These are phyloP conservation scores for Aspergillus ochraceus DNA, from an alignment of 2,329 filamentous ascomycete species.

Conservation along the genomic window DNA sequence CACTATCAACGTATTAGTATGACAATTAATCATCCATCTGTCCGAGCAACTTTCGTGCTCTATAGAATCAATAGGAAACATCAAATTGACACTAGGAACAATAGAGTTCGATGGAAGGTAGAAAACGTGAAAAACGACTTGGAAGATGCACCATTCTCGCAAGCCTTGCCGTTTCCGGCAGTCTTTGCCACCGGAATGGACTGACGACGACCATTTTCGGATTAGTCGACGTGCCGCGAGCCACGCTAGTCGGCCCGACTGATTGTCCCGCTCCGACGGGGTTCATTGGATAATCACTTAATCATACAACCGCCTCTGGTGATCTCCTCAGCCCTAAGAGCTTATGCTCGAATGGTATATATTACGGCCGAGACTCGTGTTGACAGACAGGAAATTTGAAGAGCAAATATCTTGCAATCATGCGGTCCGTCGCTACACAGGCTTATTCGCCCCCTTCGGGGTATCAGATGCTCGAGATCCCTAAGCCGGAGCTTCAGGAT, in stretches of 20 bases:
- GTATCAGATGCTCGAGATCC: constrained; percentile 22
- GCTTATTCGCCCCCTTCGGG: constrained; percentile 19
- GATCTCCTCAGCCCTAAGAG: background rate
- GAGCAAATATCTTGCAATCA: background rate
- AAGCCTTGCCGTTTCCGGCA: background rate
- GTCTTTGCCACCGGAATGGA: background rate
- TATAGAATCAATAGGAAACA: too few species aligned
- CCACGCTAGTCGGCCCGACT: background rate
- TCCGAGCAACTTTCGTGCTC: too few species aligned
- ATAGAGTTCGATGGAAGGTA: too few species aligned
- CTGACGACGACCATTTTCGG: background rate
- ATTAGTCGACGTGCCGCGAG: background rate
- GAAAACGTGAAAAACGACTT: too few species aligned
- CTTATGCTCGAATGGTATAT: background rate
- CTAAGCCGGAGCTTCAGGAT: constrained; percentile 16
- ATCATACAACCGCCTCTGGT: background rate
- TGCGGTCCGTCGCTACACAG: constrained; percentile 22
- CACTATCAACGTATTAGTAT: too few species aligned
- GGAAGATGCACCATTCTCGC: background rate
- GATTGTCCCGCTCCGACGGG: background rate
- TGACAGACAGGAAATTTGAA: background rate
- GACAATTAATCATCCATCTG: too few species aligned
- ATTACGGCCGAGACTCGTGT: background rate
- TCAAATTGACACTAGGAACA: too few species aligned
- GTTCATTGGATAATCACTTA: background rate